A percentile compares a stretch with the other conserved stretches of the same genome.
Conservation (phyloP, 116 monocot genomes). For the Zostera marina region DNA sequence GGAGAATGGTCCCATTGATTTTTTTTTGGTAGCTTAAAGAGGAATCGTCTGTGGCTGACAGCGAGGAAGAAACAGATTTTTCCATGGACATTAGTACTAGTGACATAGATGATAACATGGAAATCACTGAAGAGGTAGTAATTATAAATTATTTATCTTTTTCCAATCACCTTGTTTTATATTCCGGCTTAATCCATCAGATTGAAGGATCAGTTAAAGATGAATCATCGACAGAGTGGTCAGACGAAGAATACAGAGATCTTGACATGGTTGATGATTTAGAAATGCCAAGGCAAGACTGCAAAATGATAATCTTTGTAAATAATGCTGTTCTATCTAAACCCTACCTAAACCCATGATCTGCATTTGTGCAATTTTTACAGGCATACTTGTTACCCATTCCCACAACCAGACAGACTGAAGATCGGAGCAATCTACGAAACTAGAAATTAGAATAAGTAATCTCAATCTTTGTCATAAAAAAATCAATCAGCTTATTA, state of each 20-base stretch:
- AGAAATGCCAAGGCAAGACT: too few relatives aligned
- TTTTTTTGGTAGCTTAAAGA: slow-evolving; percentile 36
- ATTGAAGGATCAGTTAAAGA: slow-evolving; percentile 57
- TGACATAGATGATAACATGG: slow-evolving; percentile 24
- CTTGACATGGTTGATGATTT: slow-evolving; percentile 18
- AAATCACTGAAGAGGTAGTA: slow-evolving; percentile 40
- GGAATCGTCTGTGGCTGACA: slow-evolving; percentile 41
- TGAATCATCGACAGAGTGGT: slow-evolving; percentile 36
- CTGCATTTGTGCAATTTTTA: too few relatives aligned
- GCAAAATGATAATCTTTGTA: too few relatives aligned
- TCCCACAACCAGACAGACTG: too few relatives aligned
- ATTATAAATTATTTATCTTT: not conserved
- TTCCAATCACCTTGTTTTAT: not conserved
- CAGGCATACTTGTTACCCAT: too few relatives aligned
- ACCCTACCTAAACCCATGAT: too few relatives aligned
- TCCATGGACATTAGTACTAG: slow-evolving; percentile 25
- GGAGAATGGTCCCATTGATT: not conserved
- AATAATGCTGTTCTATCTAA: too few relatives aligned
- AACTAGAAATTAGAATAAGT: too few relatives aligned
- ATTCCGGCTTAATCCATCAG: slow-evolving; percentile 11
- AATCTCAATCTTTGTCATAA: too few relatives aligned
- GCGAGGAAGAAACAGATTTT: slow-evolving; percentile 49
- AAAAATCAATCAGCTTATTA: slow-evolving; percentile 1
- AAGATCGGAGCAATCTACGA: too few relatives aligned
- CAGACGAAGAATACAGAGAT: slow-evolving; percentile 44